phyloP scores from a whole-genome alignment of 352 stramenopile genomes.

The Globisporangium okanoganense region DNA sequence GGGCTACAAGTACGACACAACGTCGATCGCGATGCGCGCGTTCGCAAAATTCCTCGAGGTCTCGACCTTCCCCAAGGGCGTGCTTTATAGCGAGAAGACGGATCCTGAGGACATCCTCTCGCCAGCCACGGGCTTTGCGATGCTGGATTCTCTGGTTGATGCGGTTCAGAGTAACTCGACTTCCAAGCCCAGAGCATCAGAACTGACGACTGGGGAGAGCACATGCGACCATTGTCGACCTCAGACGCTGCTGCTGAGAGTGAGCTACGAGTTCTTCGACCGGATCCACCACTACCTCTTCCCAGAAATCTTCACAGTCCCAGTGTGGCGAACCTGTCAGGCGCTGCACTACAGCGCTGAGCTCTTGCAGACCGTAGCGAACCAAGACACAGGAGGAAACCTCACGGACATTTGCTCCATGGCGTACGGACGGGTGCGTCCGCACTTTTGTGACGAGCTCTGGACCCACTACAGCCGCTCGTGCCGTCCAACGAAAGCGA shows the following conservation, averaged over 20 bases:
- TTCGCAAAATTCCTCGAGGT: constrained; percentile 7
- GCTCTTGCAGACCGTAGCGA: not conserved
- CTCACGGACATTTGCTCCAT: constrained; percentile 8
- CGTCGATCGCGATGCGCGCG: constrained; percentile 8
- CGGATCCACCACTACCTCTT: constrained; percentile 14
- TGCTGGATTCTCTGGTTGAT: constrained; percentile 1
- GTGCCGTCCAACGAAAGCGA: not conserved
- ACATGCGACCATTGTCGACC: not conserved
- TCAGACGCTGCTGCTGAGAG: not conserved
- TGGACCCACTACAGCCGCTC: constrained; percentile 9
- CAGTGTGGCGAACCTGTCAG: constrained; percentile 1
- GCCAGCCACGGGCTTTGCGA: not conserved
- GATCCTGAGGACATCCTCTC: not conserved
- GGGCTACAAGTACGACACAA: constrained; percentile 17
- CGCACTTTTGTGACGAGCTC: constrained; percentile 11
- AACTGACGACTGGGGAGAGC: not conserved
- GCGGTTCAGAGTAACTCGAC: not conserved
- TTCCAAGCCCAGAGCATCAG: not conserved
- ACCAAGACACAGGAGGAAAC: too few species aligned
- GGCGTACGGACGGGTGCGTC: constrained; percentile 7
- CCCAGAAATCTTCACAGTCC: not conserved
- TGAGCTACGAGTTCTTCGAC: constrained; percentile 10
- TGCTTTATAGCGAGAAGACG: not conserved
- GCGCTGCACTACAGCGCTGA: constrained; percentile 5
- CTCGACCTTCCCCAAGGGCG: not conserved